These are phyloP conservation scores for Scedosporium minutisporum DNA, from an alignment of 2,329 filamentous ascomycete species.

Conservation along the genomic window DNA sequence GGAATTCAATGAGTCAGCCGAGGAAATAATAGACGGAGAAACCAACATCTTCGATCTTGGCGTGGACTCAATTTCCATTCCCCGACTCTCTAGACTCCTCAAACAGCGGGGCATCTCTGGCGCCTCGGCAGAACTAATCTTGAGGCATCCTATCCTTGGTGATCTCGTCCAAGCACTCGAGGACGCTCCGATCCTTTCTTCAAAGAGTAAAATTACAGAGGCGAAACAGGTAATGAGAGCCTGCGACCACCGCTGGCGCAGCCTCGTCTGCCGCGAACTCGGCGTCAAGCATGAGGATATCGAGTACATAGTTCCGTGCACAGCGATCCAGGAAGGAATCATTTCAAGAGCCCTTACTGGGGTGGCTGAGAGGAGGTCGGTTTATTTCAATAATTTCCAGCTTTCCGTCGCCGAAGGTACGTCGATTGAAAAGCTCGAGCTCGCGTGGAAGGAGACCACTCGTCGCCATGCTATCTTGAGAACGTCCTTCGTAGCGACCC, in stretches of 20 bases:
- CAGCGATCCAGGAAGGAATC: constrained; percentile 78
- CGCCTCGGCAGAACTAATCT: constrained; percentile 55
- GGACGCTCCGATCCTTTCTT: constrained; percentile 2
- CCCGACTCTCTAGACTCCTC: constrained; percentile 57
- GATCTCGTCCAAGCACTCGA: constrained; percentile 33
- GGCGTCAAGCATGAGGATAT: constrained; percentile 41
- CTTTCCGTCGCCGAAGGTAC: constrained; percentile 41
- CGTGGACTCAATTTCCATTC: constrained; percentile 77
- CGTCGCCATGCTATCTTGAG: constrained; percentile 54
- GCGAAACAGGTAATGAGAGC: constrained; percentile 50
- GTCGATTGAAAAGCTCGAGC: constrained; percentile 36
- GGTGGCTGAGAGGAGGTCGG: constrained; percentile 29
- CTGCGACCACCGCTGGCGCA: constrained; percentile 51
- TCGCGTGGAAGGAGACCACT: constrained; percentile 49
- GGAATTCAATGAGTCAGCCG: constrained; percentile 37
- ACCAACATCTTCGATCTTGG: constrained; percentile 79
- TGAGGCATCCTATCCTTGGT: constrained; percentile 48
- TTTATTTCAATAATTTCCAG: constrained; percentile 72
- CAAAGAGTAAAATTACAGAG: constrained; percentile 10
- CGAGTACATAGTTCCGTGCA: constrained; percentile 72
- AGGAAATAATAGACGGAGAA: constrained; percentile 33
- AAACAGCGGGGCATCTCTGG: constrained; percentile 50
- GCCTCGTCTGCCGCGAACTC: constrained; percentile 42
- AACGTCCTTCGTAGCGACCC: constrained; percentile 61
- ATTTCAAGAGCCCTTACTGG: constrained; percentile 56